Evolutionary conservation across 208 protist genomes (phyloP), one percentile per base, ranked within the genome.

Genomic region (Trypanosoma scelopori): DNA sequence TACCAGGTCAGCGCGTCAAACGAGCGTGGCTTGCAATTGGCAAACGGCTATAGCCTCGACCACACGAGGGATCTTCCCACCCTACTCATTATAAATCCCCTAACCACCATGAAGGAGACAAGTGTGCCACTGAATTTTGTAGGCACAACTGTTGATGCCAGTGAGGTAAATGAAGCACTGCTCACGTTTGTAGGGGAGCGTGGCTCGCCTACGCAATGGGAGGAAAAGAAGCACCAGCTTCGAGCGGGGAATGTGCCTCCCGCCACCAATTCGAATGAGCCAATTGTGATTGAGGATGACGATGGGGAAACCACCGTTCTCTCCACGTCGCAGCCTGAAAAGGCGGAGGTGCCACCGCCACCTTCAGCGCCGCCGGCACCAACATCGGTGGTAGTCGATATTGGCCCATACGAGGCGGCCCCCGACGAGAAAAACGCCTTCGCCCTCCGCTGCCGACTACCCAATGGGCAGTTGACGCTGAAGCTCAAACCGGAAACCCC

Each of bases 11-110:
- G 76, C 59, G 65, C 80, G 15, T 65, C 55, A 18, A 74, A 65
- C 52, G 61, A 63, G 5, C 71, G 71, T 27, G 85, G 85, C 20
- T 28, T 48, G 49, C 47, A 65, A 30, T 46, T 91, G 13, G 69
- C 73, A 15, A 52, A 79, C 43, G 75, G 76, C 47, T 92, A 89
- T 55, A 57, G 65, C 28, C 50, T 91, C 1, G 55, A 70, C 30
- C 28, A 35, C 6, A 4, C 13, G 13, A n/a, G 20, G 1, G 23
- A 65, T n/a, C 41, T 92, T 15, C 85, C 89, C 5, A 52, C 50
- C 9, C 20, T 92, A 41, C 79, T 87, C 41, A 74, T 94, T n/a
- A 74, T 94, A 15, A 77, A 92, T 63, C 89, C 89, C 16, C 46
- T 86, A 27, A 92, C 89, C 13, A 57, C 62, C 25, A 74, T 71